Conservation (phyloP, 768 basidiomycete species). For the Trametes sanguinea region DNA sequence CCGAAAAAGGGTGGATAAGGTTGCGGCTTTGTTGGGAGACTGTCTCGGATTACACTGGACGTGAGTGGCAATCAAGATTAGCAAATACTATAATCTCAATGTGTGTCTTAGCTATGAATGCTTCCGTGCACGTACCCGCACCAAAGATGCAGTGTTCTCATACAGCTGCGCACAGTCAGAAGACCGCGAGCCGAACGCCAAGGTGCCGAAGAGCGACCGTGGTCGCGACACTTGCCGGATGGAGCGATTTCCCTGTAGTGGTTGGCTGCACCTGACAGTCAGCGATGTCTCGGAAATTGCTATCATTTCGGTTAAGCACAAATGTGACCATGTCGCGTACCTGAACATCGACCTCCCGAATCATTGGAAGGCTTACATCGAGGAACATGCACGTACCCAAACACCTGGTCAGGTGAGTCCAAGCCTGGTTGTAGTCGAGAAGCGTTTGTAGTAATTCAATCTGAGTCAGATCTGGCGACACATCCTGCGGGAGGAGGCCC, state of each 20-base stretch:
- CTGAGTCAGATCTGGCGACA: neutral
- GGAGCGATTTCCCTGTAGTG: conserved; percentile 12
- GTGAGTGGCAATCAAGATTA: too few relatives aligned
- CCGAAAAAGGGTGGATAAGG: neutral
- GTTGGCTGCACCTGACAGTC: conserved; percentile 16
- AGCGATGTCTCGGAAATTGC: neutral
- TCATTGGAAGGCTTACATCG: conserved; percentile 16
- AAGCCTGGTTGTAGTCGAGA: too few relatives aligned
- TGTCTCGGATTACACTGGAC: too few relatives aligned
- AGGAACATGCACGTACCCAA: neutral
- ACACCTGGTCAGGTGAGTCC: neutral
- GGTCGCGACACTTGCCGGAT: neutral
- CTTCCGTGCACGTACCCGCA: too few relatives aligned
- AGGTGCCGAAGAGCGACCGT: neutral
- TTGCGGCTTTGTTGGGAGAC: too few relatives aligned
- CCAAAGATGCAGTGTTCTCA: neutral
- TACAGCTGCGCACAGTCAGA: neutral
- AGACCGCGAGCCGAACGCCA: neutral
- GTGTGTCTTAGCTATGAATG: neutral
- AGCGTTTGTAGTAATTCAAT: too few relatives aligned
- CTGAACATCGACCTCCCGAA: conserved; percentile 11
- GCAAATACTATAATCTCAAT: neutral
- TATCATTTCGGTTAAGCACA: conserved; percentile 7
- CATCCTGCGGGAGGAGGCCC: neutral
- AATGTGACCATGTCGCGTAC: conserved; percentile 2